These are phyloP conservation scores for Pythium phragmiticola DNA, from an alignment of 352 stramenopile genomes.

Conservation along the genomic window DNA sequence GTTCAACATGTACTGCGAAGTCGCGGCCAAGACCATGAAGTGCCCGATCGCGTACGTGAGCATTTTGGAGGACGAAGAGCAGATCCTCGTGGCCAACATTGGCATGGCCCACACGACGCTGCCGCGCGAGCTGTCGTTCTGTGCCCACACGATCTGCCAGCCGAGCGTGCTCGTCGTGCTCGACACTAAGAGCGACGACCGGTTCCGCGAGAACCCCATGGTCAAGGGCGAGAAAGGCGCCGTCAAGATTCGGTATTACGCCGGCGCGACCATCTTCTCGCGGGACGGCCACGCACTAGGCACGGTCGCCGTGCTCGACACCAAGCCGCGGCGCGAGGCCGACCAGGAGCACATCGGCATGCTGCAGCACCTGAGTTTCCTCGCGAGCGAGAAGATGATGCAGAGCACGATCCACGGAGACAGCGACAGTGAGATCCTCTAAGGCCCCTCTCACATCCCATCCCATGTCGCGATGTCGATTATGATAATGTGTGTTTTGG, in stretches of 20 bases:
- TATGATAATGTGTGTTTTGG: slow-evolving; percentile 19
- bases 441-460: not conserved
- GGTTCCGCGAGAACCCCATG: slow-evolving; percentile 87
- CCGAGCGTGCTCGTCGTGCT: slow-evolving; percentile 77
- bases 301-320: slow-evolving; percentile 84
- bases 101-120: slow-evolving; percentile 81
- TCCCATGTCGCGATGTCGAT: not conserved
- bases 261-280: slow-evolving; percentile 81
- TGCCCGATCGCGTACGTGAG: slow-evolving; percentile 85
- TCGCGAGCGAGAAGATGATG: slow-evolving; percentile 87
- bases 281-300: slow-evolving; percentile 74
- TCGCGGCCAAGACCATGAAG: slow-evolving; percentile 87
- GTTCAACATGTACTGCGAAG: slow-evolving; percentile 89
- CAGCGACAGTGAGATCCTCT: slow-evolving; percentile 81
- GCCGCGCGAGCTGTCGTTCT: slow-evolving; percentile 81
- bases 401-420: slow-evolving; percentile 78
- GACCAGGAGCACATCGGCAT: slow-evolving; percentile 87
- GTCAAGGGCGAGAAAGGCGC: slow-evolving; percentile 82
- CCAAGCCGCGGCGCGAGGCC: slow-evolving; percentile 69
- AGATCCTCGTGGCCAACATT: slow-evolving; percentile 83
- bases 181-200: slow-evolving; percentile 84
- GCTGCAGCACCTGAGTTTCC: slow-evolving; percentile 85
- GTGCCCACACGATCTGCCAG: slow-evolving; percentile 84
- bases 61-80: slow-evolving; percentile 84
- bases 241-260: slow-evolving; percentile 88